phyloP scores from a whole-genome alignment of 2,329 filamentous ascomycete species.

The Tolypocladium ophioglossoides region DNA sequence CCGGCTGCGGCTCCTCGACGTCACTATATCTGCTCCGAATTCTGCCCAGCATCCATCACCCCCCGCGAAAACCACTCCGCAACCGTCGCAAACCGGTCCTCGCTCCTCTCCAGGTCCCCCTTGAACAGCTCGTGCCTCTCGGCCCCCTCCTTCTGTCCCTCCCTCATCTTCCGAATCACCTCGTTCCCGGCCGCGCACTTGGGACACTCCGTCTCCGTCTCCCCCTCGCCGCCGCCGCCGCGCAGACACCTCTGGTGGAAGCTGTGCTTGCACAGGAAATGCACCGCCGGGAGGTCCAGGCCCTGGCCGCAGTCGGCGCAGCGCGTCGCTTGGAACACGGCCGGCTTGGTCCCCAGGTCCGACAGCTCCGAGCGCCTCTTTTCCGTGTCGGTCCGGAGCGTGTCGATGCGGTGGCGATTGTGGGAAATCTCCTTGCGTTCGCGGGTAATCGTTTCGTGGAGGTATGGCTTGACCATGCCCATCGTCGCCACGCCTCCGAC shows the following conservation, averaged over 20 bases:
- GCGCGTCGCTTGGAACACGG: conserved; percentile 81
- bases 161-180: conserved; percentile 77
- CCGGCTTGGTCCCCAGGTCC: conserved; percentile 67
- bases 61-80: conserved; percentile 92
- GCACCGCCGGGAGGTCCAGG: conserved; percentile 80
- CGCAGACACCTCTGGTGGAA: conserved; percentile 86
- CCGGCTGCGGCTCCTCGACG: background rate
- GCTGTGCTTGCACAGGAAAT: conserved; percentile 94
- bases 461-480: conserved; percentile 92
- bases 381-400: conserved; percentile 75
- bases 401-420: conserved; percentile 72
- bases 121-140: conserved; percentile 84
- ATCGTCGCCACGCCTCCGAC: conserved; percentile 79
- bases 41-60: conserved; percentile 57
- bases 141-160: conserved; percentile 76
- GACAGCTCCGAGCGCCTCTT: conserved; percentile 68
- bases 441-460: conserved; percentile 77
- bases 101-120: conserved; percentile 64
- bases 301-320: conserved; percentile 72
- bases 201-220: conserved; percentile 78
- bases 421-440: conserved; percentile 75
- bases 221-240: conserved; percentile 39
- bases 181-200: conserved; percentile 76
- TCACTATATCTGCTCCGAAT: conserved; percentile 14
- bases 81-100: conserved; percentile 80